These are phyloP conservation scores for Cladosporium sp. DNA, from an alignment of 2,329 filamentous ascomycete species.

Conservation along the genomic window DNA sequence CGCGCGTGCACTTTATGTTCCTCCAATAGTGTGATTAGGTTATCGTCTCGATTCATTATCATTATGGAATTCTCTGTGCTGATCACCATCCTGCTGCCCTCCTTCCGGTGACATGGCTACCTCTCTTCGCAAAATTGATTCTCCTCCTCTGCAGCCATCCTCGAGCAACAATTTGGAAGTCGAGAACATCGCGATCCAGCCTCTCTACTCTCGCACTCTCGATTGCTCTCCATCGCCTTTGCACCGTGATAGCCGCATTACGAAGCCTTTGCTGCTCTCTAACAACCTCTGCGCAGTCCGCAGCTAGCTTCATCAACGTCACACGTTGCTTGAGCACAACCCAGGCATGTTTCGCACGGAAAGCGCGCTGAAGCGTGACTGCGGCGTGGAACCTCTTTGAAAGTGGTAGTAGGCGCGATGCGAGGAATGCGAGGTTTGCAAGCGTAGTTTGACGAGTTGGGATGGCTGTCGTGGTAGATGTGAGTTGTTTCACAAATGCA, in stretches of 20 bases:
- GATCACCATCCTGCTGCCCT: slow-evolving; percentile 19
- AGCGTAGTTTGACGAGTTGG: slow-evolving; percentile 54
- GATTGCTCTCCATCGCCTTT: slow-evolving; percentile 41
- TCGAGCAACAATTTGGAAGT: slow-evolving; percentile 42
- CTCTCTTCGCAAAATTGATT: slow-evolving; percentile 25
- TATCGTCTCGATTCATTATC: no score
- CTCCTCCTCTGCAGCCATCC: slow-evolving; percentile 37
- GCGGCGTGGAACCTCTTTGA: slow-evolving; percentile 49
- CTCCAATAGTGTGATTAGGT: no score
- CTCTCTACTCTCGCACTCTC: slow-evolving; percentile 32
- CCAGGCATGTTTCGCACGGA: slow-evolving; percentile 37
- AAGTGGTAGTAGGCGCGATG: slow-evolving; percentile 53
- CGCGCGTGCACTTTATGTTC: no score
- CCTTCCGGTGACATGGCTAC: slow-evolving; percentile 25
- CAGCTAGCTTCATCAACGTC: slow-evolving; percentile 38
- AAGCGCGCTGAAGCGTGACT: slow-evolving; percentile 49
- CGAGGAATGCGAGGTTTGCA: slow-evolving; percentile 56
- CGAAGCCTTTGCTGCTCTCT: slow-evolving; percentile 39
- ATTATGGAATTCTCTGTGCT: no score
- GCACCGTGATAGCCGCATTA: slow-evolving; percentile 39
- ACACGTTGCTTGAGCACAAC: slow-evolving; percentile 32
- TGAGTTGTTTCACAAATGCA: slow-evolving; percentile 44
- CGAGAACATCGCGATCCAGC: slow-evolving; percentile 35
- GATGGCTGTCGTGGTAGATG: slow-evolving; percentile 35
- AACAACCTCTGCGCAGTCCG: slow-evolving; percentile 46